phyloP scores from a whole-genome alignment of 1,284 basidiomycete species.

The Dichomitus squalens region DNA sequence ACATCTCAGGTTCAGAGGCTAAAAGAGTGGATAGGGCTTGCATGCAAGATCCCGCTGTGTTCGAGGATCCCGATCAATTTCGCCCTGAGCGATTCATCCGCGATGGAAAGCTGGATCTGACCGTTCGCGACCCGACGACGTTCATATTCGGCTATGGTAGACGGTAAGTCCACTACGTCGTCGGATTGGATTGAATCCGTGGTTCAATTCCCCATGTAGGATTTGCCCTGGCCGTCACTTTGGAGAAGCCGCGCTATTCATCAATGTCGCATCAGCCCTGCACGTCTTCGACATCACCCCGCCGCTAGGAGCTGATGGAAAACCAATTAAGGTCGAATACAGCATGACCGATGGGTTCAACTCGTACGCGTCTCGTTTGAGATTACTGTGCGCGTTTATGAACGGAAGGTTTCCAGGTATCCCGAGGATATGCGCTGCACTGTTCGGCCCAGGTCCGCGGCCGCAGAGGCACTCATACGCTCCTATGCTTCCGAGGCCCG shows the following conservation, averaged over 20 bases:
- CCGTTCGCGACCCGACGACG: constrained; percentile 2
- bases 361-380: not conserved
- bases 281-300: constrained; percentile 3
- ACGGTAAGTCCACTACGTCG: no score
- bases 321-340: not conserved
- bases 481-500: no score
- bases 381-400: no score
- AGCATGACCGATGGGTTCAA: no score
- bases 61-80: constrained; percentile 17
- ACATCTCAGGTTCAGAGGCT: no score
- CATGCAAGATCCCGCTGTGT: constrained; percentile 21
- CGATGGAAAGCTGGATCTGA: constrained; percentile 12
- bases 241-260: not conserved
- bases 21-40: no score
- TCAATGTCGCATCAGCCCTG: constrained; percentile 4
- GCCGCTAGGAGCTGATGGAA: constrained; percentile 1
- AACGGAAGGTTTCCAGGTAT: no score
- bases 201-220: not conserved
- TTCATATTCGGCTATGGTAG: constrained; percentile 24
- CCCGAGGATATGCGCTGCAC: not conserved
- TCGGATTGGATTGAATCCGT: no score
- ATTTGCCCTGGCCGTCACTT: constrained; percentile 34
- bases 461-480: not conserved
- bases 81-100: constrained; percentile 20
- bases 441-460: not conserved